These are phyloP conservation scores for Suillus variegatus DNA, from an alignment of 768 basidiomycete genomes.

Conservation along the genomic window DNA sequence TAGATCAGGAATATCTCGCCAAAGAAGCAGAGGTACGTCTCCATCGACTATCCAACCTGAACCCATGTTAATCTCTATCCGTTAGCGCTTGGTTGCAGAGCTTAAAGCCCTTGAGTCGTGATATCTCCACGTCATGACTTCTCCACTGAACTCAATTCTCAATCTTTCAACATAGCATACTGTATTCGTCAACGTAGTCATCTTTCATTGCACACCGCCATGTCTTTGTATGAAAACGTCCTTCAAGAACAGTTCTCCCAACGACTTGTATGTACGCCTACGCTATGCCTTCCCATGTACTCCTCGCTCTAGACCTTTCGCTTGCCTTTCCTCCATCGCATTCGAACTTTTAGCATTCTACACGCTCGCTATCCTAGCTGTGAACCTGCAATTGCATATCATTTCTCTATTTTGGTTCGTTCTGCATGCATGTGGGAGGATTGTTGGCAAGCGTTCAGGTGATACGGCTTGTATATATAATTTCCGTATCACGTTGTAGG, in stretches of 20 bases:
- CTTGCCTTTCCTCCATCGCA: conserved; percentile 7
- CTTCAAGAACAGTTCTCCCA: conserved; percentile 22
- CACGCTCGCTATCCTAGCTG: conserved; percentile 27
- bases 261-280: conserved; percentile 33
- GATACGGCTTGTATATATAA: conserved; percentile 14
- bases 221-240: conserved; percentile 29
- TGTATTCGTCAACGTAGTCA: conserved; percentile 29
- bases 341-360: conserved; percentile 26
- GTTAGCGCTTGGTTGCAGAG: conserved; percentile 65
- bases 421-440: background rate
- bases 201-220: conserved; percentile 22
- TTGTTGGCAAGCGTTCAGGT: conserved; percentile 4
- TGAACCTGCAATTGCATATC: conserved; percentile 15
- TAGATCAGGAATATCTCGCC: conserved; percentile 48
- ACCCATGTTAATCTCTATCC: conserved; percentile 7
- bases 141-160: conserved; percentile 3
- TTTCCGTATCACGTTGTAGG: conserved; percentile 13
- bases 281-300: conserved; percentile 15
- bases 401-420: conserved; percentile 3
- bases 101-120: conserved; percentile 50
- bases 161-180: conserved; percentile 20
- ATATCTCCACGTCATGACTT: conserved; percentile 13
- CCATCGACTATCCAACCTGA: background rate
- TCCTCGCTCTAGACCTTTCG: conserved; percentile 3
- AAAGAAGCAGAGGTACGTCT: conserved; percentile 58